These are phyloP conservation scores for Podaxis rugospora DNA, from an alignment of 768 basidiomycete species.

Conservation along the genomic window DNA sequence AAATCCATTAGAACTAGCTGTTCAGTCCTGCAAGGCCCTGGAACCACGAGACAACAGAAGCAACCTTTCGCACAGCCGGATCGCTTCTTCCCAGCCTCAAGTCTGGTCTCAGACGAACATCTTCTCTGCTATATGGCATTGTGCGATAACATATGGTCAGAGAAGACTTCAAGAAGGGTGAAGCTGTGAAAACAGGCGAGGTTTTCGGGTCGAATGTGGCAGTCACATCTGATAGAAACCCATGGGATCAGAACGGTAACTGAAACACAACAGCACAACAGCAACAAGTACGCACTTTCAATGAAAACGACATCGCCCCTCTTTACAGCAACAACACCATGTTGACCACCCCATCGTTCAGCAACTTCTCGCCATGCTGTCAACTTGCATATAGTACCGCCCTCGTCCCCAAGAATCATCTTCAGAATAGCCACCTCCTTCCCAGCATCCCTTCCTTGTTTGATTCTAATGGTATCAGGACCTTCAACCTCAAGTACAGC, in stretches of 20 bases:
- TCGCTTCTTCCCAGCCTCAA: slow-evolving; percentile 68
- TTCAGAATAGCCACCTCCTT: slow-evolving; percentile 64
- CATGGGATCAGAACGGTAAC: neutral
- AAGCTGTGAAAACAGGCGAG: slow-evolving; percentile 57
- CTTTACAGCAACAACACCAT: slow-evolving; percentile 41
- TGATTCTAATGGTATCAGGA: slow-evolving; percentile 62
- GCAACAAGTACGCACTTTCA: slow-evolving; percentile 46
- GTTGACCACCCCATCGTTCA: slow-evolving; percentile 59
- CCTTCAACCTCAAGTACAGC: slow-evolving; percentile 76
- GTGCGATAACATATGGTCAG: slow-evolving; percentile 76
- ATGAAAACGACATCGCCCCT: slow-evolving; percentile 71
- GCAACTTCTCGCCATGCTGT: slow-evolving; percentile 79
- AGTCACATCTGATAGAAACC: slow-evolving; percentile 42
- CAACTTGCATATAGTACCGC: slow-evolving; percentile 61
- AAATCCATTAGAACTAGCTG: neutral
- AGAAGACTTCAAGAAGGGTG: slow-evolving; percentile 58
- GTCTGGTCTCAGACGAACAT: slow-evolving; percentile 64
- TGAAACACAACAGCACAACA: neutral
- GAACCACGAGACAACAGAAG: slow-evolving; percentile 66
- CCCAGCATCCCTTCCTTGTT: slow-evolving; percentile 67
- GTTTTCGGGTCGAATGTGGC: slow-evolving; percentile 39
- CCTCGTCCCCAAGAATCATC: slow-evolving; percentile 71
- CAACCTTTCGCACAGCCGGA: slow-evolving; percentile 62
- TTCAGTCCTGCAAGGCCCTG: slow-evolving; percentile 63
- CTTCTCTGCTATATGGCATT: slow-evolving; percentile 59